Evolutionary conservation across 768 basidiomycete genomes (phyloP).

Genomic region (Phylloporus scabripes): DNA sequence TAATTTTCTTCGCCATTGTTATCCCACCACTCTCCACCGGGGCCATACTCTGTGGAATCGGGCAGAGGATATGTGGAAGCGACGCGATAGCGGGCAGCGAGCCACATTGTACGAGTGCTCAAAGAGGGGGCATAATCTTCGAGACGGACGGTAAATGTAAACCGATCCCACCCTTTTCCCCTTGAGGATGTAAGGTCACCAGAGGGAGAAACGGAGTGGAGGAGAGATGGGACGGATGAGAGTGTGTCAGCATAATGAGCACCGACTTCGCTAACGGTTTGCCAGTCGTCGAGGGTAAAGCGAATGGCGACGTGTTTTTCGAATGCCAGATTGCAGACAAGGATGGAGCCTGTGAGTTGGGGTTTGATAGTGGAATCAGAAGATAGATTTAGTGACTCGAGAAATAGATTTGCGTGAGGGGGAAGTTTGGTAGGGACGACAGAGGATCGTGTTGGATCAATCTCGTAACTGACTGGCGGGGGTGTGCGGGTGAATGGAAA

Average conservation of each 20-base stretch:
- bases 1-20: slow-evolving; percentile 81
- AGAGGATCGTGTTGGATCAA: slow-evolving; percentile 17
- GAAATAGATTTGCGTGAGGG: slow-evolving; percentile 27
- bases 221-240: slow-evolving; percentile 27
- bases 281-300: slow-evolving; percentile 93
- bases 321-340: slow-evolving; percentile 82
- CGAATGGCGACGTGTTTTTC: slow-evolving; percentile 81
- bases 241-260: slow-evolving; percentile 46
- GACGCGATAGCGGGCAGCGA: slow-evolving; percentile 51
- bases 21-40: slow-evolving; percentile 87
- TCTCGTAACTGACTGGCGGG: slow-evolving; percentile 16
- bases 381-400: slow-evolving; percentile 35
- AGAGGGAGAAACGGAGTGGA: not conserved
- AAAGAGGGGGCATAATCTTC: slow-evolving; percentile 61
- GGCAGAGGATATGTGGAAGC: slow-evolving; percentile 14
- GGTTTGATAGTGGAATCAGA: slow-evolving; percentile 11
- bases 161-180: slow-evolving; percentile 48
- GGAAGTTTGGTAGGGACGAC: slow-evolving; percentile 2
- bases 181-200: not conserved
- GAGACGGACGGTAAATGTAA: slow-evolving; percentile 58
- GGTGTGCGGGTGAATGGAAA: slow-evolving; percentile 26
- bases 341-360: slow-evolving; percentile 64
- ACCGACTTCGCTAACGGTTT: slow-evolving; percentile 81
- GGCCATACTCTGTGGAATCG: slow-evolving; percentile 27
- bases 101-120: slow-evolving; percentile 48